Evolutionary conservation across 495 filamentous ascomycete genomes (phyloP).

Genomic region (Tuber microsphaerosporum): DNA sequence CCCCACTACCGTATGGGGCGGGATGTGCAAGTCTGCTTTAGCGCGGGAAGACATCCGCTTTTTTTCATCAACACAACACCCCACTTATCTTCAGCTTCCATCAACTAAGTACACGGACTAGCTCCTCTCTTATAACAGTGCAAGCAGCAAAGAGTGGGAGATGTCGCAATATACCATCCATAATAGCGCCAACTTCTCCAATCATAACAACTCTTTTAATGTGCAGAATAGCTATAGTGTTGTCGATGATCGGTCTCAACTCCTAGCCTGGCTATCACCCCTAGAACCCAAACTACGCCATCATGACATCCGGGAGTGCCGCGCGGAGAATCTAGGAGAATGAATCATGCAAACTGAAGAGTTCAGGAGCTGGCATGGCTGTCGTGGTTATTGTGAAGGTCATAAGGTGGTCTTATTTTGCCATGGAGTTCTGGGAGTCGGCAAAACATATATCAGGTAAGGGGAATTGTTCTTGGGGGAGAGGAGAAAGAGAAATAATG

Average conservation of each 20-base stretch:
- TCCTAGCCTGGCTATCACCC: not conserved
- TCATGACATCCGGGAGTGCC: not conserved
- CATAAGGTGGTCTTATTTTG: too few relatives aligned
- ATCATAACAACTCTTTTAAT: not conserved
- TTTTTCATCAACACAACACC: not conserved
- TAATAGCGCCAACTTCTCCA: not conserved
- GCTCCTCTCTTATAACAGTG: not conserved
- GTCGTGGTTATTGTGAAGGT: too few relatives aligned
- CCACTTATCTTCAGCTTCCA: not conserved
- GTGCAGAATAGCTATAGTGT: not conserved
- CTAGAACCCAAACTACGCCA: not conserved
- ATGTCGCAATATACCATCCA: not conserved
- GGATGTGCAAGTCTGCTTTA: not conserved
- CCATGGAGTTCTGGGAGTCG: too few relatives aligned
- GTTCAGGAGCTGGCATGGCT: too few relatives aligned
- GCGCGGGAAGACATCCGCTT: too few relatives aligned
- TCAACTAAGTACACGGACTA: not conserved
- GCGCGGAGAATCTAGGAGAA: not conserved
- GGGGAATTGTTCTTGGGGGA: too few relatives aligned
- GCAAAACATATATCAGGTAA: too few relatives aligned
- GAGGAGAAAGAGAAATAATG: too few relatives aligned
- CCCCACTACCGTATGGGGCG: not conserved
- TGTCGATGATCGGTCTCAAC: not conserved
- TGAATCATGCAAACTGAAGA: not conserved
- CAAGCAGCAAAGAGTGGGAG: not conserved